A percentile compares a stretch with the other conserved stretches of the same genome.
These are phyloP conservation scores for Emiliania huxleyi DNA, from an alignment of 78 protist species.

Conservation along the genomic window DNA sequence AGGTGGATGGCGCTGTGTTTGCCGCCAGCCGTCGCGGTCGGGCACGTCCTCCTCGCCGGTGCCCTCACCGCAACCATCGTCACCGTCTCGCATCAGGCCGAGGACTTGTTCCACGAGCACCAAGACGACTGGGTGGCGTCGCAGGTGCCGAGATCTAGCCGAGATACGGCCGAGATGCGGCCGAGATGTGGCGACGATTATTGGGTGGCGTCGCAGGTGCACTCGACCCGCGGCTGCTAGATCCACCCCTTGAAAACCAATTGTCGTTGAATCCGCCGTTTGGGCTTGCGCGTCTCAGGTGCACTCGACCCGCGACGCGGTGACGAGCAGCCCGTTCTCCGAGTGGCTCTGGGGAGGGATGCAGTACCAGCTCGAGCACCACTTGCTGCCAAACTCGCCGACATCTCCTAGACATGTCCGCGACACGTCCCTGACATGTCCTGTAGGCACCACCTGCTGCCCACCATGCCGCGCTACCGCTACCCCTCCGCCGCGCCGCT, in stretches of 20 bases:
- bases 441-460: constrained; percentile 64
- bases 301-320: constrained; percentile 25
- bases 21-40: not conserved
- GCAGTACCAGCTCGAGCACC: constrained; percentile 58
- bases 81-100: constrained; percentile 21
- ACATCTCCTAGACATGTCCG: not conserved
- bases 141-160: too few species aligned
- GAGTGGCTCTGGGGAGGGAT: constrained; percentile 34
- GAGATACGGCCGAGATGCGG: too few species aligned
- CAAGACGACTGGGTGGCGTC: not conserved
- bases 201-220: too few species aligned
- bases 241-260: too few species aligned
- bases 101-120: not conserved
- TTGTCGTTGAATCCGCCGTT: too few species aligned
- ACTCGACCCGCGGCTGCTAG: too few species aligned
- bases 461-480: constrained; percentile 31
- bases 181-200: too few species aligned
- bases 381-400: constrained; percentile 40
- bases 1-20: too few species aligned
- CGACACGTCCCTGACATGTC: too few species aligned
- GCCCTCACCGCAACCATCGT: not conserved
- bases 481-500: not conserved
- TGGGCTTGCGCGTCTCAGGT: not conserved
- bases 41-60: not conserved
- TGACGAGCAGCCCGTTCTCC: not conserved